Evolutionary conservation across 169 alveolate genomes (phyloP).

Genomic region (Pseudocohnilembus persalinus): DNA sequence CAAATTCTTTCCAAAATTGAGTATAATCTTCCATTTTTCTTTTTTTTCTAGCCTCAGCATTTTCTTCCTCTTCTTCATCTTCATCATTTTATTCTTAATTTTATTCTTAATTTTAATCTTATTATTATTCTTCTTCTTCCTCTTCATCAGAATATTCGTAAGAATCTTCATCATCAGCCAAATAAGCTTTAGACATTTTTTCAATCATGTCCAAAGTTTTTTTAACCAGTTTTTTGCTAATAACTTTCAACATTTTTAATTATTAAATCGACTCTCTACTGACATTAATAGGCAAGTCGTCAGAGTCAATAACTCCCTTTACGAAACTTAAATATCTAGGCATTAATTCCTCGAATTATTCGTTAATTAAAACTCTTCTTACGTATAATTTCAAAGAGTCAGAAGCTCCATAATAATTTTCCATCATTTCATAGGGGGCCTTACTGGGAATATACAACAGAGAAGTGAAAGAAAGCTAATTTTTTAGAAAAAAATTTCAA

Average conservation of each 20-base stretch:
- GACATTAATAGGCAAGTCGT: conserved; percentile 96
- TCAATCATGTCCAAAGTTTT: conserved; percentile 94
- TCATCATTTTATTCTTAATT: conserved; percentile 49
- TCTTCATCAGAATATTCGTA: conserved; percentile 79
- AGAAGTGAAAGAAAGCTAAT: conserved; percentile 93
- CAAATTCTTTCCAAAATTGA: conserved; percentile 91
- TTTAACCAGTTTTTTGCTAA: conserved; percentile 96
- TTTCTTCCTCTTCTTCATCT: conserved; percentile 59
- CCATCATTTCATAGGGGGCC: conserved; percentile 93
- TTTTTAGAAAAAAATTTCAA: too few species aligned
- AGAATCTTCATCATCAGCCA: conserved; percentile 77
- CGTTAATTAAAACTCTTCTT: conserved; percentile 97
- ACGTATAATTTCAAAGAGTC: conserved; percentile 96
- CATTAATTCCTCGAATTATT: conserved; percentile 94
- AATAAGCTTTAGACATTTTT: conserved; percentile 86
- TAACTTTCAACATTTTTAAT: conserved; percentile 92
- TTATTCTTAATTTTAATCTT: conserved; percentile 60
- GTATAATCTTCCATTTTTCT: conserved; percentile 80
- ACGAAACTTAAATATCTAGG: conserved; percentile 94
- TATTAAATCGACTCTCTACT: conserved; percentile 97
- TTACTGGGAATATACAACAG: conserved; percentile 94
- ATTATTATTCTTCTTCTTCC: conserved; percentile 70
- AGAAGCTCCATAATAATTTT: conserved; percentile 92
- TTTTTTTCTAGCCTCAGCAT: conserved; percentile 58
- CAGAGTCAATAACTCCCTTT: conserved; percentile 98